Evolutionary conservation across 75 land plant species (phyloP).

Genomic region (Pinus taeda): DNA sequence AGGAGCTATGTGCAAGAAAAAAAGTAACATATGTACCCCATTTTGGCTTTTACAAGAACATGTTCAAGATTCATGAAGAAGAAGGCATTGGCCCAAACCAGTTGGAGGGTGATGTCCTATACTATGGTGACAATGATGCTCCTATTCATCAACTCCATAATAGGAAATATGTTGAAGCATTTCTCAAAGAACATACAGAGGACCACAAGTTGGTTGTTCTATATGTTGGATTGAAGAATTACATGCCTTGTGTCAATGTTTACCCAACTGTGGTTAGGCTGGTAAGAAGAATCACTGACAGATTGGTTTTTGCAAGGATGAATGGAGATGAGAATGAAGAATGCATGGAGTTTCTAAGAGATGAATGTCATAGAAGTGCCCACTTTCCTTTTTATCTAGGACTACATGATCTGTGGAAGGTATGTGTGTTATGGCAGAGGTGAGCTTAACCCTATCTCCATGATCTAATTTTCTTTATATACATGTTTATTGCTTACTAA

Average conservation of each 20-base stretch:
- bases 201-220: conserved; percentile 79
- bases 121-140: conserved; percentile 85
- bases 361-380: conserved; percentile 85
- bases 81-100: conserved; percentile 78
- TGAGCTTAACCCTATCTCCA: too few species aligned
- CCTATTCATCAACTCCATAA: conserved; percentile 74
- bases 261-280: conserved; percentile 93
- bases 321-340: conserved; percentile 97
- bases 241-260: conserved; percentile 97
- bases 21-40: conserved; percentile 70
- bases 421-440: too few species aligned
- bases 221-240: conserved; percentile 95
- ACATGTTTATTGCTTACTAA: too few species aligned
- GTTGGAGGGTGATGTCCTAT: conserved; percentile 81
- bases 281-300: conserved; percentile 71
- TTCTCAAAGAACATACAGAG: conserved; percentile 49
- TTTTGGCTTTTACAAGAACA: conserved; percentile 87
- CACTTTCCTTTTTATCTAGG: conserved; percentile 84
- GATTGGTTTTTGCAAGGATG: conserved; percentile 85
- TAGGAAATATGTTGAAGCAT: conserved; percentile 56
- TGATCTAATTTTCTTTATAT: too few species aligned
- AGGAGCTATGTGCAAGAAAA: conserved; percentile 68
- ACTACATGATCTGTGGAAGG: conserved; percentile 55
- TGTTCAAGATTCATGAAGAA: conserved; percentile 85
- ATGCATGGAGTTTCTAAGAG: conserved; percentile 72